Conservation (phyloP, 2,329 filamentous ascomycete species). For the Fusarium sp. region DNA sequence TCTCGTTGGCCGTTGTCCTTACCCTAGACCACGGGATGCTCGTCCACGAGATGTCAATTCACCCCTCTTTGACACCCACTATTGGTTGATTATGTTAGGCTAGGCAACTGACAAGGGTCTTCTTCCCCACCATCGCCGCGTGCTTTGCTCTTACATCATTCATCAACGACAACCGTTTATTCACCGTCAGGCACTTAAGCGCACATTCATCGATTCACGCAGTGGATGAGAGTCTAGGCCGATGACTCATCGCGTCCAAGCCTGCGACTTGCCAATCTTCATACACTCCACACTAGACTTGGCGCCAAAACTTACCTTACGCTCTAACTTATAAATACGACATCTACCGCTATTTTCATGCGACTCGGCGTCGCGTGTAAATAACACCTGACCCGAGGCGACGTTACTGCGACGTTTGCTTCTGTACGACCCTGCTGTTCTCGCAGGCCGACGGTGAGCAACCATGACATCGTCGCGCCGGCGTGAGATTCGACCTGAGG, state of each 20-base stretch:
- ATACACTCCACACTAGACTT: constrained; percentile 1
- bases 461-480: constrained; percentile 38
- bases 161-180: constrained; percentile 10
- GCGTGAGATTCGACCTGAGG: constrained; percentile 52
- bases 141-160: constrained; percentile 35
- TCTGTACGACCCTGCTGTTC: constrained; percentile 18
- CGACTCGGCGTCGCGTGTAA: neutral
- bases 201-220: neutral
- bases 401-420: constrained; percentile 9
- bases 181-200: constrained; percentile 12
- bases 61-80: constrained; percentile 5
- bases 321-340: constrained; percentile 14
- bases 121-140: constrained; percentile 12
- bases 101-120: constrained; percentile 24
- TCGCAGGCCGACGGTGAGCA: constrained; percentile 8
- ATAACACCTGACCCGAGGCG: constrained; percentile 1
- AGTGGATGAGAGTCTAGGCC: constrained; percentile 11
- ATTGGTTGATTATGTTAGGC: constrained; percentile 21
- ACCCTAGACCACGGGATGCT: constrained; percentile 22
- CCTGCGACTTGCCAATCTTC: neutral
- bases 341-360: constrained; percentile 13
- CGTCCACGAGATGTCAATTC: constrained; percentile 24
- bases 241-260: constrained; percentile 26
- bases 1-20: constrained; percentile 2
- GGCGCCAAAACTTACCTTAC: constrained; percentile 5